These are phyloP conservation scores for Dillenia suffruticosa DNA, from an alignment of 164 flowering plant species.

Conservation along the genomic window DNA sequence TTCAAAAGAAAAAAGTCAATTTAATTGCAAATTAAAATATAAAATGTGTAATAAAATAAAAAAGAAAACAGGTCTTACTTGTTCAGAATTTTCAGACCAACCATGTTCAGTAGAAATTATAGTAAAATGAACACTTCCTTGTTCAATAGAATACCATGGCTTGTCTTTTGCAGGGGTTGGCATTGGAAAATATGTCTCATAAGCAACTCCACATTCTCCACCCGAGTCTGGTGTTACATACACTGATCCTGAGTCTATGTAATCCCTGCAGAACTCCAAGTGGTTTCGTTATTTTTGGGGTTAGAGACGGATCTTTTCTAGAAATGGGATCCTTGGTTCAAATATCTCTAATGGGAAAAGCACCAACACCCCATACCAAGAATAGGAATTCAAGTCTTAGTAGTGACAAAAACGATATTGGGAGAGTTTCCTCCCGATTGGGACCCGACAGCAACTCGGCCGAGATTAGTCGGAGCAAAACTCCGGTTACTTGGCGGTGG, in stretches of 20 bases:
- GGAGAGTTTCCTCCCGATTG: too few relatives aligned
- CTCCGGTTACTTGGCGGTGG: too few relatives aligned
- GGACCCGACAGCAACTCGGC: too few relatives aligned
- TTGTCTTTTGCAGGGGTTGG: constrained; percentile 75
- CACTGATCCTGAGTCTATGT: constrained; percentile 47
- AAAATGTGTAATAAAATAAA: not conserved
- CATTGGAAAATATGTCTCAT: constrained; percentile 88
- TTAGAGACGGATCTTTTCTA: too few relatives aligned
- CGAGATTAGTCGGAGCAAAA: too few relatives aligned
- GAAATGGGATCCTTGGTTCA: too few relatives aligned
- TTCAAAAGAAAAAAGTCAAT: too few relatives aligned
- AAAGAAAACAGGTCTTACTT: constrained; percentile 32
- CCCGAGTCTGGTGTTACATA: constrained; percentile 78
- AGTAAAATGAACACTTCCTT: constrained; percentile 76
- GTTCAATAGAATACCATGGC: constrained; percentile 95
- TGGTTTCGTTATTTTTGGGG: too few relatives aligned
- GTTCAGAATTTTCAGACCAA: constrained; percentile 60
- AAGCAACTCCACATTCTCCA: constrained; percentile 91
- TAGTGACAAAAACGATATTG: too few relatives aligned
- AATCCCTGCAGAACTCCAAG: constrained; percentile 42
- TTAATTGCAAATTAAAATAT: not conserved
- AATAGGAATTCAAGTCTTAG: too few relatives aligned
- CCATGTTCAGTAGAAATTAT: constrained; percentile 84
- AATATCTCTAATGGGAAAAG: too few relatives aligned
- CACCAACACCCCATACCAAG: too few relatives aligned